Base-by-base conservation (phyloP, 495 filamentous ascomycete species). In the Hyaloscypha bicolor region DNA sequence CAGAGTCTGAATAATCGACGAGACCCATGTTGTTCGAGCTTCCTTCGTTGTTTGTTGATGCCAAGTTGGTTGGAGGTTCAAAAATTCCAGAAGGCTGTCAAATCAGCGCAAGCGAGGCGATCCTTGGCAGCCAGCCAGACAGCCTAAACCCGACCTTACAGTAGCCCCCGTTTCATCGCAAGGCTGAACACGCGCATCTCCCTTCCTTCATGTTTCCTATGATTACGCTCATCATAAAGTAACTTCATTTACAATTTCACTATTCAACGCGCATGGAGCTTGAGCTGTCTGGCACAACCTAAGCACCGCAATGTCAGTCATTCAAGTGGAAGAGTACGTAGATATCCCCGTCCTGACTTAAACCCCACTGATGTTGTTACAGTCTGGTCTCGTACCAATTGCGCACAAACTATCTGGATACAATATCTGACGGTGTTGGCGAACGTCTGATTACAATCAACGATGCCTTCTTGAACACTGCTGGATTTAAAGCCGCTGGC, bases 361-460 rank as follows among this genome's bases (percentile, higher is more conserved):
- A 51, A n/a, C n/a, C 65, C 63, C 31, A 63, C 32, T 48, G 42
- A 42, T 21, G 22, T 37, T 32, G 21, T 32, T 51, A 48, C 68
- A 97, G 94, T 76, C 91, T 98, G 81, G 90, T 96, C 22, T 87
- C 95, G 67, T 98, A 97, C 84, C 92, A 97, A 73, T 79, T 99
- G 45, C 93, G 95, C 57, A 93, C 91, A 14, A 91, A 92, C 62
- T 99, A 97, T 74, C 88, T 99, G 6, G 90, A 91, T 55, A 86
- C 89, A 52, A 91, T 97, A 66, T 93, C 93, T 78, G 95, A 99
- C 78, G 95, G 96, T 58, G 93, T 98, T 48, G 95, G 96, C 58
- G 95, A 99, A 76, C 90, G 95, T 45, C 85, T 99, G 22, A 96
- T 99, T 74, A 95, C 90, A 48, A 87, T 99, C 67, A 94, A 98